Evolutionary conservation across 2,329 filamentous ascomycete species (phyloP), one percentile per base, ranked within the genome.

Genomic region (Leptographium wingfieldii): DNA sequence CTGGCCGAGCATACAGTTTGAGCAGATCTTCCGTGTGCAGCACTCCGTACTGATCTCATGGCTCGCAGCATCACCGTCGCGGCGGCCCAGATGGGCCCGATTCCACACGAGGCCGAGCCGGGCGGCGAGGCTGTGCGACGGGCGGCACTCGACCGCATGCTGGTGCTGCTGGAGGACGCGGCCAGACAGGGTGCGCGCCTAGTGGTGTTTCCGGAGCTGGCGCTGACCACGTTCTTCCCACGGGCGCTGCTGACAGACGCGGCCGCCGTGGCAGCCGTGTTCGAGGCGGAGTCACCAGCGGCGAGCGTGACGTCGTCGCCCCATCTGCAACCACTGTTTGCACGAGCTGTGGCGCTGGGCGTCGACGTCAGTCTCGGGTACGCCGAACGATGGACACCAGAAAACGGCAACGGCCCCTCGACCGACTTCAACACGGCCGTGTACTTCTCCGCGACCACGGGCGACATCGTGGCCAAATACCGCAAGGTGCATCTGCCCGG

Each of bases 161-260:
- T 80, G 62, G 68, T 68, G 25, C 73, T 82, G 33, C 74, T 83
- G 29, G 69, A 74, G 22, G 67, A 73, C 52, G 79, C 79, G 14
- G 71, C 74, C 1, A 59, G 68, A 2, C 67, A 76, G 59, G 72
- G 72, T 19, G 78, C 77, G 51, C 72, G 77, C 62, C 68, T 82
- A 1, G 74, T 81, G 11, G 73, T 81, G 35, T 82, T 77, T 63
- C 80, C 79, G 1, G 80, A 82, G 67, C 71, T 74, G n/a, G 75
- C 79, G 12, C 73, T 82, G 14, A 81, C 79, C 0, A 82, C 79
- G 0, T 82, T 83, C 72, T 82, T 82, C 66, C 79, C 80, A 0
- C 74, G 77, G 5, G 74, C 78, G 63, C 68, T 80, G 52, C 74
- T 80, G 61, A 67, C 73, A 10, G 73, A 77, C 59, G 67, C 71